Evolutionary conservation across 441 rosid species (phyloP), one percentile per base, ranked within the genome.

Genomic region (Jatropha multifida): DNA sequence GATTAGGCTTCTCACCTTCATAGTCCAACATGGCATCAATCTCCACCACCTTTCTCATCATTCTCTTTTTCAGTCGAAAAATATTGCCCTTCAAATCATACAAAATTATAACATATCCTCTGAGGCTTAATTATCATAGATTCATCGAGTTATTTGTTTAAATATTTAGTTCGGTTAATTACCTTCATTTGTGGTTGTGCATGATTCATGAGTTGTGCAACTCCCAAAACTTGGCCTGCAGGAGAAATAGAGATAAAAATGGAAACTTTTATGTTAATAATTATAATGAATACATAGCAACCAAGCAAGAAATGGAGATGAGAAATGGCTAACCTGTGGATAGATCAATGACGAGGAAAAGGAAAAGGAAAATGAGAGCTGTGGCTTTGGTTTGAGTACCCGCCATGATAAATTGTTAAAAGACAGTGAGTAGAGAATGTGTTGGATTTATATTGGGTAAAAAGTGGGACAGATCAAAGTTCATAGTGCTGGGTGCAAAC

Each of bases 1-100:
- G 76, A 79, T 85, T 85, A 42, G 85, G 76, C 59, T 74, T 81
- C 5, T 81, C 82, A 74, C 76, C 76, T 61, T 77, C 83, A 56
- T 85, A 85, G 74, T 85, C 86, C 40, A 81, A 44, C 64, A 13
- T 73, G 17, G 48, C 70, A 69, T 76, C 81, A 14, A 80, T 49
- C 80, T 72, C 84, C 62, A 65, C 13, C 26, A 87, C 65, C 69
- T 80, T 80, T 73, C 85, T 82, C 75, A 60, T 74, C 60, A 55
- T n/a, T n/a, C 20, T 55, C 65, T 61, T 60, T 41, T 77, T 76
- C 75, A 74, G 27, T 54, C 64, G 79, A 37, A 20, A 48, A n/a
- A 11, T 61, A 55, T 15, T 65, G 40, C 41, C 76, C 74, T 82
- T 17, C 40, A 69, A 7, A 68, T 0, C 9, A 62, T 68, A 27